A percentile compares a stretch with the other conserved stretches of the same genome.
Evolutionary conservation across 192 early-diverging fungal species (phyloP).

Genomic region (Coemansia sp.): DNA sequence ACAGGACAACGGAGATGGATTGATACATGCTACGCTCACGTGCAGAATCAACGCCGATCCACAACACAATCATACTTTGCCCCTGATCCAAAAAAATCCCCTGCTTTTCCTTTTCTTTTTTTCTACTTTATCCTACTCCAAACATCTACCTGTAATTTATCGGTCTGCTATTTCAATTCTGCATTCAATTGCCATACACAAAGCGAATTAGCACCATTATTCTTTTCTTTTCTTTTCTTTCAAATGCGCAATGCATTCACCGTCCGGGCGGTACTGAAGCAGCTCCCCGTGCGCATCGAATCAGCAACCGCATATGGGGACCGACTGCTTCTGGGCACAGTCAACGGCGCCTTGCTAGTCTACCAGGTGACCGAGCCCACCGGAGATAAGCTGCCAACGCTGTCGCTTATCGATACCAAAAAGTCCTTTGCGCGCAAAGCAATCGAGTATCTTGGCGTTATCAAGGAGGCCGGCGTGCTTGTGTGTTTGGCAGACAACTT

Average conservation of each 20-base stretch:
- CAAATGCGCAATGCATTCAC: constrained; percentile 80
- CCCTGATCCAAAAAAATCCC: too few species aligned
- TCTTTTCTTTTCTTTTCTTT: neutral
- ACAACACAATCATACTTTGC: too few species aligned
- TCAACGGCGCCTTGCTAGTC: constrained; percentile 64
- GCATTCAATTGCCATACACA: too few species aligned
- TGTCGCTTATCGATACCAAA: constrained; percentile 64
- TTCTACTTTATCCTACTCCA: neutral
- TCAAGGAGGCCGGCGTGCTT: constrained; percentile 72
- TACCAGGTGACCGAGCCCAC: constrained; percentile 59
- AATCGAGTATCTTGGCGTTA: constrained; percentile 73
- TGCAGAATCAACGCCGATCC: too few species aligned
- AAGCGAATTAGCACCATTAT: neutral
- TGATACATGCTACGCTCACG: too few species aligned
- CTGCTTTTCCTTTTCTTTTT: neutral
- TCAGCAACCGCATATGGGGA: constrained; percentile 70
- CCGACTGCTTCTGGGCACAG: constrained; percentile 72
- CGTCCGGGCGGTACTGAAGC: constrained; percentile 70
- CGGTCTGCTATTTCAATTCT: too few species aligned
- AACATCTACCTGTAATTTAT: too few species aligned
- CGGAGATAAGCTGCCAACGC: constrained; percentile 19
- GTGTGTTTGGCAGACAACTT: constrained; percentile 72
- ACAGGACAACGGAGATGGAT: too few species aligned
- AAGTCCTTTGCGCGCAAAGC: constrained; percentile 70
- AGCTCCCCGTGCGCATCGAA: constrained; percentile 69